phyloP scores from a whole-genome alignment of 768 basidiomycete species.

The Hericium rajendrae region DNA sequence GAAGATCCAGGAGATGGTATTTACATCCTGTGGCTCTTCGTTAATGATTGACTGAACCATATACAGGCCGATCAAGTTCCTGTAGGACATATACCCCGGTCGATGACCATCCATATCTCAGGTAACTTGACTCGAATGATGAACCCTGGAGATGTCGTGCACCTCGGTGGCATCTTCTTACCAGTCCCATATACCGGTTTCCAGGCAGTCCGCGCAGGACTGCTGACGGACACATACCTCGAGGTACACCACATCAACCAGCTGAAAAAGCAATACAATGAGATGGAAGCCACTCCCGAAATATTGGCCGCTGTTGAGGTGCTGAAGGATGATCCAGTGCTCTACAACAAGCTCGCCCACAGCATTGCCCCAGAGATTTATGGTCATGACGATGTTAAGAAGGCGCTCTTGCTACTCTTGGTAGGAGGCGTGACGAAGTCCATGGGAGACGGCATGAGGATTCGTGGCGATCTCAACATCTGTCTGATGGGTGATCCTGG shows the following conservation, averaged over 20 bases:
- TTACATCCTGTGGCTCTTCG: slow-evolving; percentile 9
- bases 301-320: slow-evolving; percentile 60
- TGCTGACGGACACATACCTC: slow-evolving; percentile 94
- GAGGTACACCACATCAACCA: slow-evolving; percentile 88
- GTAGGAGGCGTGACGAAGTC: slow-evolving; percentile 95
- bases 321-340: slow-evolving; percentile 61
- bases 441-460: slow-evolving; percentile 97
- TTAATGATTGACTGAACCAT: not conserved
- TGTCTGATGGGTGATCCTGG: slow-evolving; percentile 99
- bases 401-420: slow-evolving; percentile 82
- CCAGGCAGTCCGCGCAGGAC: slow-evolving; percentile 92
- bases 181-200: slow-evolving; percentile 97
- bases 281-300: slow-evolving; percentile 87
- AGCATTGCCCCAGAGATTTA: slow-evolving; percentile 99
- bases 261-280: slow-evolving; percentile 93
- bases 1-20: slow-evolving; percentile 97
- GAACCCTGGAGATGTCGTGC: slow-evolving; percentile 93
- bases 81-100: slow-evolving; percentile 96
- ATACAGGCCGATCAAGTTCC: slow-evolving; percentile 96
- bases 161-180: slow-evolving; percentile 94
- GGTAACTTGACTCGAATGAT: slow-evolving; percentile 83
- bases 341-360: slow-evolving; percentile 82
- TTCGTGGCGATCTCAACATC: slow-evolving; percentile 93
- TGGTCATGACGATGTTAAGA: slow-evolving; percentile 95
- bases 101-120: slow-evolving; percentile 94